These are phyloP conservation scores for Ilyonectria robusta DNA, from an alignment of 2,329 filamentous ascomycete genomes.

Conservation along the genomic window DNA sequence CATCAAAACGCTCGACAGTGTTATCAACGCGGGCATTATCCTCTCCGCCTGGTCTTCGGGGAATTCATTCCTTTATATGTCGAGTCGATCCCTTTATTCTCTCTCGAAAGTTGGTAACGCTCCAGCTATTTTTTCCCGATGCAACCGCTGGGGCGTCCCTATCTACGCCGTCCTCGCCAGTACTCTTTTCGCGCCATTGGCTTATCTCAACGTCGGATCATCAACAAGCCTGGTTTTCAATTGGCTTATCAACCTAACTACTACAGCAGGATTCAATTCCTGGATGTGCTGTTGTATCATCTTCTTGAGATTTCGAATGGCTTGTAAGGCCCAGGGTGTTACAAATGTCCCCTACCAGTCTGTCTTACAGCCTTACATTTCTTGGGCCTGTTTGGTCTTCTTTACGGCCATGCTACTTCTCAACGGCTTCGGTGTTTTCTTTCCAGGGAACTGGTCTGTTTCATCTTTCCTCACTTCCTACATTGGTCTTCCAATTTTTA, in stretches of 20 bases:
- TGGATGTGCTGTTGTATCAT: conserved; percentile 28
- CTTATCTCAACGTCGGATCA: conserved; percentile 66
- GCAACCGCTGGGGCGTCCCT: not conserved
- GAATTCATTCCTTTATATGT: conserved; percentile 1
- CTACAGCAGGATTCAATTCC: conserved; percentile 31
- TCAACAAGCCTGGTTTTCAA: conserved; percentile 61
- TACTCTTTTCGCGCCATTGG: conserved; percentile 35
- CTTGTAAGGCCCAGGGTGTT: not conserved
- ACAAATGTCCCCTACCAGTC: not conserved
- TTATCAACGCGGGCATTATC: conserved; percentile 10
- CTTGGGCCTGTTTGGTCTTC: conserved; percentile 6
- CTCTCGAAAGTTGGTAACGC: conserved; percentile 2
- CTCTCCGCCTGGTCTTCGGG: conserved; percentile 3
- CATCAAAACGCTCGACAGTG: not conserved
- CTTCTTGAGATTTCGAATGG: conserved; percentile 4
- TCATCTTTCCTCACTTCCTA: conserved; percentile 8
- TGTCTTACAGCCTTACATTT: not conserved
- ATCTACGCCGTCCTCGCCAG: not conserved
- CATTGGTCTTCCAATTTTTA: conserved; percentile 10
- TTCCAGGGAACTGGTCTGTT: not conserved
- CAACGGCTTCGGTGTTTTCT: conserved; percentile 22
- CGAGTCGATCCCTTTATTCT: conserved; percentile 4
- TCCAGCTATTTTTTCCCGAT: not conserved
- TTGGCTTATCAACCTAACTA: conserved; percentile 64
- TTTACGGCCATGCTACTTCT: conserved; percentile 1